These are phyloP conservation scores for Colletotrichum simmondsii DNA, from an alignment of 2,329 filamentous ascomycete genomes.

Conservation along the genomic window DNA sequence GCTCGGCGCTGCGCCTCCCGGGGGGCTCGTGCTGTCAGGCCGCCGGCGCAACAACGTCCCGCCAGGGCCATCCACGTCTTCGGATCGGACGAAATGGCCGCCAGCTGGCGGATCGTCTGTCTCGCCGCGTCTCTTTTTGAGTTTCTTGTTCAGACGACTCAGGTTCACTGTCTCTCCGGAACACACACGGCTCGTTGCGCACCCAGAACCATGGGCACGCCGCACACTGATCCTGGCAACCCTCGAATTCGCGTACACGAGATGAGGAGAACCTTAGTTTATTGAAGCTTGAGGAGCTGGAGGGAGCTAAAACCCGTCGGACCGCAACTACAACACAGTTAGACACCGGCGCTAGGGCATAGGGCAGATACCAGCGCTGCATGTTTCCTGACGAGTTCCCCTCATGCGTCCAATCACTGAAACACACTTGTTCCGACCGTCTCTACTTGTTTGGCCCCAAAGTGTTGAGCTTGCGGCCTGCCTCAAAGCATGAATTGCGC, in stretches of 20 bases:
- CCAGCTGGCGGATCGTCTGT: conserved; percentile 20
- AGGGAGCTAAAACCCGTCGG: conserved; percentile 7
- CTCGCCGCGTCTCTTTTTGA: conserved; percentile 6
- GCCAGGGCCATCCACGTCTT: conserved; percentile 11
- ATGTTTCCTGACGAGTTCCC: conserved; percentile 1
- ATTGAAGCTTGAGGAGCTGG: not conserved
- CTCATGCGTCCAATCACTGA: conserved; percentile 21
- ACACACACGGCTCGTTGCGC: not conserved
- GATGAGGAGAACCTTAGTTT: not conserved
- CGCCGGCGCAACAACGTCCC: conserved; percentile 32
- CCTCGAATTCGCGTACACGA: not conserved
- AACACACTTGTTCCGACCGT: conserved; percentile 22
- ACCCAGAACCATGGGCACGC: too few relatives aligned
- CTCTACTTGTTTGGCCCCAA: not conserved
- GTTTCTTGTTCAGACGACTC: not conserved
- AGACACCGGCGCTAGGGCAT: conserved; percentile 19
- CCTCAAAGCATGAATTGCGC: not conserved
- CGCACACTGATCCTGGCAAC: not conserved
- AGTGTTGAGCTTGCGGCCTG: not conserved
- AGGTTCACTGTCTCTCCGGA: not conserved
- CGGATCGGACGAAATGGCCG: conserved; percentile 29
- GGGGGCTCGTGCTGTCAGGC: not conserved
- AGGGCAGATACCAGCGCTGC: conserved; percentile 12
- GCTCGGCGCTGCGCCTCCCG: conserved; percentile 20
- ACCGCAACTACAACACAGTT: not conserved